Percentiles rank a stretch among this genome's conserved stretches.
Evolutionary conservation across 129 eudicot species (phyloP).

Genomic region (Solidago caesia): DNA sequence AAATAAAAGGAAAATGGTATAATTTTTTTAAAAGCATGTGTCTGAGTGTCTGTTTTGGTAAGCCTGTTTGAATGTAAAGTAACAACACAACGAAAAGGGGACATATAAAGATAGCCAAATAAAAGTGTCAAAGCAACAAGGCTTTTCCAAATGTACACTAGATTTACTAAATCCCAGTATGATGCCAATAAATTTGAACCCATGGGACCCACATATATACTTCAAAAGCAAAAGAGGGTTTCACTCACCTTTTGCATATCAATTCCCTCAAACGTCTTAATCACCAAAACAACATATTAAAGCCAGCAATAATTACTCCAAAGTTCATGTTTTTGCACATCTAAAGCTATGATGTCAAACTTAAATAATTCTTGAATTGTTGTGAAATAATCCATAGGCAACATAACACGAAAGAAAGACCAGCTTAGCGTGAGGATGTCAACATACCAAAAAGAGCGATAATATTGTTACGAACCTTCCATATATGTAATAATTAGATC

Average conservation of each 20-base stretch:
- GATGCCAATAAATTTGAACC: conserved; percentile 28
- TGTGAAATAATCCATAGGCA: neutral
- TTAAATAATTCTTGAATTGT: neutral
- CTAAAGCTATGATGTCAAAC: too few species aligned
- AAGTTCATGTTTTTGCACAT: neutral
- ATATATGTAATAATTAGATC: neutral
- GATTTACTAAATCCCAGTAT: neutral
- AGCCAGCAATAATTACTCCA: conserved; percentile 5
- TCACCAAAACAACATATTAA: neutral
- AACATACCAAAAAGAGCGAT: too few species aligned
- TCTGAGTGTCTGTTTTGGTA: neutral
- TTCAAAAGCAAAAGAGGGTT: conserved; percentile 13
- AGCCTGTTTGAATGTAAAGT: conserved; percentile 6
- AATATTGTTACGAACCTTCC: neutral
- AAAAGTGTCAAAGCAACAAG: conserved; percentile 29
- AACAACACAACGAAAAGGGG: conserved; percentile 23
- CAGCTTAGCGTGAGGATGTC: conserved; percentile 1
- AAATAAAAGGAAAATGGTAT: neutral
- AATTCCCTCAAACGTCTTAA: conserved; percentile 10
- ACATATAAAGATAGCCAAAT: conserved; percentile 25
- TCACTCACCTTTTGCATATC: conserved; percentile 15
- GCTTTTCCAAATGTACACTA: conserved; percentile 24
- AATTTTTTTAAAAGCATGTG: neutral
- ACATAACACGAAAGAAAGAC: neutral
- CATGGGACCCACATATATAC: conserved; percentile 17